phyloP scores from a whole-genome alignment of 208 protist genomes.

The Leptomonas pyrrhocoris region DNA sequence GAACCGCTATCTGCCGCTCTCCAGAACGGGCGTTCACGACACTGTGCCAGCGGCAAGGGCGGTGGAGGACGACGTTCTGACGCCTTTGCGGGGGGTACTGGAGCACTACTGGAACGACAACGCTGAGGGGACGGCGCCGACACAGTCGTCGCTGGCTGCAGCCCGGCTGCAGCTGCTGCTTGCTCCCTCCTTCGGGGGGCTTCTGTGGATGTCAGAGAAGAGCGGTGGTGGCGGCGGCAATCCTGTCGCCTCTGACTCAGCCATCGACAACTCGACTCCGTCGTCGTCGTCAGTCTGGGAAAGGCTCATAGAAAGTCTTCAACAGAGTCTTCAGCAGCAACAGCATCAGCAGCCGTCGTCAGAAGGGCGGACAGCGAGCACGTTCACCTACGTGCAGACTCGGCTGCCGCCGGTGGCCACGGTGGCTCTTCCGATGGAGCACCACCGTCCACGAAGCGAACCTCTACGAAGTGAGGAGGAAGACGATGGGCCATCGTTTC shows the following conservation, averaged over 20 bases:
- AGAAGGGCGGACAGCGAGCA: not conserved
- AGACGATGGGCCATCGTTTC: not conserved
- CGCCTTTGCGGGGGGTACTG: constrained; percentile 48
- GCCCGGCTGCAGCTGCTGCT: constrained; percentile 16
- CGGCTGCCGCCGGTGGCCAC: constrained; percentile 27
- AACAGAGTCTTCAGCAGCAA: not conserved
- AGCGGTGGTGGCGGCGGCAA: not conserved
- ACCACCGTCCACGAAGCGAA: not conserved
- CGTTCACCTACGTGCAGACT: constrained; percentile 35
- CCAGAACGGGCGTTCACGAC: not conserved
- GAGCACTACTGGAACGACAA: constrained; percentile 44
- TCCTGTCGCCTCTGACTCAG: too few relatives aligned
- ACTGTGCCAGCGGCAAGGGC: constrained; percentile 1
- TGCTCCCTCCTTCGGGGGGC: constrained; percentile 12
- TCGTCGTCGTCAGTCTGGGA: not conserved
- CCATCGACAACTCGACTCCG: too few relatives aligned
- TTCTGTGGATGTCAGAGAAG: constrained; percentile 15
- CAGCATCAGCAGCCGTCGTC: not conserved
- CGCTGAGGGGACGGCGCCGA: not conserved
- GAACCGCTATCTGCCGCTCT: not conserved
- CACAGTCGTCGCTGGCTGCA: not conserved
- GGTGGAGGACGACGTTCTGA: constrained; percentile 41
- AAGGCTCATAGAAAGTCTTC: not conserved
- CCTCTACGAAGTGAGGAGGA: not conserved
- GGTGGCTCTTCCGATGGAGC: constrained; percentile 16